Evolutionary conservation across 306 rosid species (phyloP).

Genomic region (Cicer yamashitae): DNA sequence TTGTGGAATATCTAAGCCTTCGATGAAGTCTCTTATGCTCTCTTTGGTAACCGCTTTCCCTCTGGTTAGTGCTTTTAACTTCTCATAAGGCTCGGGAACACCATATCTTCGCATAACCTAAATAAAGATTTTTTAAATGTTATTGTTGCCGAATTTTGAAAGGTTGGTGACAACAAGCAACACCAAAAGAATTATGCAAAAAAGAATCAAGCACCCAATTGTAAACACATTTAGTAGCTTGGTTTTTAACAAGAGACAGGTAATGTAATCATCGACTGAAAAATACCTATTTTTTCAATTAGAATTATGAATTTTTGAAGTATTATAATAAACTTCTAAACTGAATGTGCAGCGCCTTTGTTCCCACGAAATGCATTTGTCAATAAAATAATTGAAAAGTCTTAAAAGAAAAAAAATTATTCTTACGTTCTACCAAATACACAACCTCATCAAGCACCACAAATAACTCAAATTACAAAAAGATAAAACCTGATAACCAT

Average conservation of each 20-base stretch:
- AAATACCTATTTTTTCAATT: neutral
- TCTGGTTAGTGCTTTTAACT: conserved; percentile 84
- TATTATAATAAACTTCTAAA: neutral
- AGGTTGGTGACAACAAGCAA: conserved; percentile 2
- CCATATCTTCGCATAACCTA: conserved; percentile 95
- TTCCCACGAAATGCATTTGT: neutral
- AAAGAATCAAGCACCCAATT: conserved; percentile 16
- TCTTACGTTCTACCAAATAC: conserved; percentile 28
- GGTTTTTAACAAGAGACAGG: neutral
- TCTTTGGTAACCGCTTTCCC: conserved; percentile 82
- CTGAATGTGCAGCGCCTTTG: neutral
- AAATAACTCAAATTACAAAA: conserved; percentile 19
- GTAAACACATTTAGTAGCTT: neutral
- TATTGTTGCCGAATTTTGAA: neutral
- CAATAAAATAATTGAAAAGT: conserved; percentile 10
- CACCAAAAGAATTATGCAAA: conserved; percentile 29
- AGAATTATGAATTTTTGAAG: neutral
- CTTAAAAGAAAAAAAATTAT: conserved; percentile 7
- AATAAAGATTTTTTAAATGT: conserved; percentile 28
- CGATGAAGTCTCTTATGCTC: conserved; percentile 74
- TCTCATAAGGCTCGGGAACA: conserved; percentile 95
- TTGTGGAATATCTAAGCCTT: conserved; percentile 71
- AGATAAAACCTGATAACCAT: conserved; percentile 11
- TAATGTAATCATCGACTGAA: no score
- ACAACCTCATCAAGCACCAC: neutral